Base-by-base conservation (phyloP, 257 asterid genomes). In the Lycium barbarum region DNA sequence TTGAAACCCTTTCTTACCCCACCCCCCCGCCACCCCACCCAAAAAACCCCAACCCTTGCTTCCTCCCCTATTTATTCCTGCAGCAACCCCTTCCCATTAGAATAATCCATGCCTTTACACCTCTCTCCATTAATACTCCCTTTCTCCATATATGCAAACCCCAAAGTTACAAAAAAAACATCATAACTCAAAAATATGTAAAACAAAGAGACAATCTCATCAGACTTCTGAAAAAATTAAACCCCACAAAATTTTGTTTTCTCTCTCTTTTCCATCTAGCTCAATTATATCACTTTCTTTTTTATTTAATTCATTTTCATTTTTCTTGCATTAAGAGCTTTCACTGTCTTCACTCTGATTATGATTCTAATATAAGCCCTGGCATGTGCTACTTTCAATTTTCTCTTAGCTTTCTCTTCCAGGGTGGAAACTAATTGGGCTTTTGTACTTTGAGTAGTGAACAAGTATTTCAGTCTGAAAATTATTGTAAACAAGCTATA, bases 311-410 rank as follows among this genome's bases (percentile, higher is more conserved):
- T 65, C 83, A 84, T 82, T 73, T 85, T 85, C 84, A 84, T 72
- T 87, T 85, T 86, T 87, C 83, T 89, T 87, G 91, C 92, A 90
- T 90, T 92, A 78, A 88, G 92, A 91, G 90, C 92, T 89, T 84
- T 86, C 92, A 84, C 89, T 89, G 87, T 88, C 88, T 35, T 38
- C 83, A 85, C 66, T 85, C 82, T 90, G 91, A 88, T 73, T 83
- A 86, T 89, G 89, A 90, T 93, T 88, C 94, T 88, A 91, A 83
- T 91, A 85, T 91, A 87, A 88, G 90, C 85, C 89, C 90, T 83
- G 66, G 90, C 98, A 92, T 92, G 93, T 91, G 92, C 93, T 71
- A 83, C 91, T 91, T 87, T 85, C 93, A 88, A 85, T 89, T 89
- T 90, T 90, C 92, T 90, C 90, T 92, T 91, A 92, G 97, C 91